phyloP scores from a whole-genome alignment of 768 basidiomycete species.

The Phlegmacium glaucopus region DNA sequence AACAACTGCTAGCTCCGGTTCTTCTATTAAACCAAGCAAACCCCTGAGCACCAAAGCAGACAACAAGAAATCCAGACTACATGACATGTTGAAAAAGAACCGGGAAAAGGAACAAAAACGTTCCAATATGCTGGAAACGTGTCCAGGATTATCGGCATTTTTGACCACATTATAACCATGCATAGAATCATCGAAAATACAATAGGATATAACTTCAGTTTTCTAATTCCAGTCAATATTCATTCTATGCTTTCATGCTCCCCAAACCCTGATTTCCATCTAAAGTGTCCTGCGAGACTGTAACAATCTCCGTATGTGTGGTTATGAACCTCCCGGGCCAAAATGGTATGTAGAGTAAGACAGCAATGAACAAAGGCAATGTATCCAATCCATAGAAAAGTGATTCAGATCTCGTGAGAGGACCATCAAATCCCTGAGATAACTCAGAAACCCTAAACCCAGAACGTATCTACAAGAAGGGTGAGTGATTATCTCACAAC shows the following conservation, averaged over 20 bases:
- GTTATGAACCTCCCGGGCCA: conserved; percentile 63
- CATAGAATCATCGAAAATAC: no score
- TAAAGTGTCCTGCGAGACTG: no score
- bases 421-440: conserved; percentile 58
- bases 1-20: background rate
- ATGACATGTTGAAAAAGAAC: conserved; percentile 62
- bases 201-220: no score
- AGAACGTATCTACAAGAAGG: conserved; percentile 51
- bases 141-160: conserved; percentile 50
- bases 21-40: background rate
- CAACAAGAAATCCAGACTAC: conserved; percentile 58
- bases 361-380: conserved; percentile 61
- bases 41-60: conserved; percentile 24
- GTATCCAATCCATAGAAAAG: conserved; percentile 68
- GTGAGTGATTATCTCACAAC: background rate
- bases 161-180: conserved; percentile 34
- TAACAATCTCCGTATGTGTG: no score
- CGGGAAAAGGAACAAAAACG: conserved; percentile 47
- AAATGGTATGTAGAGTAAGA: conserved; percentile 50
- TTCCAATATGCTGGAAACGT: conserved; percentile 21
- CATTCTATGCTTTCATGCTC: no score
- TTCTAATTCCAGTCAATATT: no score
- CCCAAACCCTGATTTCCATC: no score
- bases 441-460: conserved; percentile 57
- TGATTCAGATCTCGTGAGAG: conserved; percentile 52